Evolutionary conservation across 2,329 filamentous ascomycete species (phyloP).

Genomic region (Lecanosticta acicola): DNA sequence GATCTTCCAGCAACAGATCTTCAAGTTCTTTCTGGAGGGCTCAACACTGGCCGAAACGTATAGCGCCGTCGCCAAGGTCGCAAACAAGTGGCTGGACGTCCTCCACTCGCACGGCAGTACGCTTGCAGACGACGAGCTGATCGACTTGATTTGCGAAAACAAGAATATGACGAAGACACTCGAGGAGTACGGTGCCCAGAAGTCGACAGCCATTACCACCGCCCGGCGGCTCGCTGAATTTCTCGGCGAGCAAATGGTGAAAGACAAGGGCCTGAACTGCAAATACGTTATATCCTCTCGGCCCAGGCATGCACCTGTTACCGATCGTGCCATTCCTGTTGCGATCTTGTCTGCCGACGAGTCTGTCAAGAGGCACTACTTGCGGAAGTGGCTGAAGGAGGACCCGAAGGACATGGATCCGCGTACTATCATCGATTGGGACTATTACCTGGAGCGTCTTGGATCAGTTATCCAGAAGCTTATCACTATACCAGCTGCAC

Average conservation of each 20-base stretch:
- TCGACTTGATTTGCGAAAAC: slow-evolving; percentile 99
- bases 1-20: slow-evolving; percentile 98
- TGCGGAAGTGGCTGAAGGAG: slow-evolving; percentile 93
- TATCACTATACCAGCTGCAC: slow-evolving; percentile 93
- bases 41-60: slow-evolving; percentile 85
- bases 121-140: slow-evolving; percentile 90
- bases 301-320: slow-evolving; percentile 84
- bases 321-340: slow-evolving; percentile 87
- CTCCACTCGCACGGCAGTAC: slow-evolving; percentile 82
- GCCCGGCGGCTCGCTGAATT: slow-evolving; percentile 93
- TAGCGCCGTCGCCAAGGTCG: slow-evolving; percentile 82
- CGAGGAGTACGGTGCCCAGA: slow-evolving; percentile 91
- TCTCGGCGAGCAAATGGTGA: slow-evolving; percentile 95
- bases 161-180: slow-evolving; percentile 96
- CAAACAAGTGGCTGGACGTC: slow-evolving; percentile 95
- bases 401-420: slow-evolving; percentile 89
- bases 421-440: slow-evolving; percentile 85
- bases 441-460: slow-evolving; percentile 92
- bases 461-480: slow-evolving; percentile 98
- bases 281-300: slow-evolving; percentile 96
- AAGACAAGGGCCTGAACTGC: slow-evolving; percentile 98
- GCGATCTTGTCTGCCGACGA: slow-evolving; percentile 96
- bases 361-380: slow-evolving; percentile 76
- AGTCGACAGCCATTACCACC: slow-evolving; percentile 98
- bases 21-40: slow-evolving; percentile 97